A percentile compares a stretch with the other conserved stretches of the same genome.
Evolutionary conservation across 169 alveolate species (phyloP).

Genomic region (Plasmodium gaboni): DNA sequence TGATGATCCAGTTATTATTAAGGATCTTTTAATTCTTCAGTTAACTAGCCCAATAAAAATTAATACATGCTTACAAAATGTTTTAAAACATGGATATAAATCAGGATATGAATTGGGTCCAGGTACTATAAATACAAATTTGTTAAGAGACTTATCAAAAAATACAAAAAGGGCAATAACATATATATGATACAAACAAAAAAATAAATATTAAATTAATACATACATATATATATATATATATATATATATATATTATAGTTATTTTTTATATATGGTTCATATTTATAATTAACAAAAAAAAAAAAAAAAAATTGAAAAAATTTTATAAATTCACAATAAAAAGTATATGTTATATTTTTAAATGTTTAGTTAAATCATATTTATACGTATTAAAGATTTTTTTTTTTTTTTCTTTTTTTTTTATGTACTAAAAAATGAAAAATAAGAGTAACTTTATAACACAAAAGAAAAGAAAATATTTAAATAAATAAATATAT

Average conservation of each 20-base stretch:
- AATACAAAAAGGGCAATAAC: constrained; percentile 55
- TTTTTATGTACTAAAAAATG: no score
- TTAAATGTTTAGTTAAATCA: no score
- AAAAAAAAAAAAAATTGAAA: background rate
- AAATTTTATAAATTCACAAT: background rate
- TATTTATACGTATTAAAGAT: no score
- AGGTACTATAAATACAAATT: constrained; percentile 75
- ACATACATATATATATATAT: background rate
- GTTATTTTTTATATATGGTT: background rate
- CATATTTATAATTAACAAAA: background rate
- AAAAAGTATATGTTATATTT: no score
- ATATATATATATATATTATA: background rate
- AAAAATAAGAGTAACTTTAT: no score
- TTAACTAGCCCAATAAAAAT: constrained; percentile 78
- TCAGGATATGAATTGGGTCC: constrained; percentile 80
- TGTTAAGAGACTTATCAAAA: constrained; percentile 71
- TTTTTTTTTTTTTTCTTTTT: no score
- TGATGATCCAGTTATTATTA: constrained; percentile 77
- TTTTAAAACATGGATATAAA: constrained; percentile 73
- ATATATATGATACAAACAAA: constrained; percentile 23
- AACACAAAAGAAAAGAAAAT: no score
- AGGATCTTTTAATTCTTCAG: constrained; percentile 74
- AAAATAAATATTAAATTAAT: background rate
- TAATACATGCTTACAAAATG: constrained; percentile 47
- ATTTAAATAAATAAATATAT: no score